Evolutionary conservation across 2,329 filamentous ascomycete species (phyloP), one percentile per base, ranked within the genome.

Genomic region (Clonostachys sp.): DNA sequence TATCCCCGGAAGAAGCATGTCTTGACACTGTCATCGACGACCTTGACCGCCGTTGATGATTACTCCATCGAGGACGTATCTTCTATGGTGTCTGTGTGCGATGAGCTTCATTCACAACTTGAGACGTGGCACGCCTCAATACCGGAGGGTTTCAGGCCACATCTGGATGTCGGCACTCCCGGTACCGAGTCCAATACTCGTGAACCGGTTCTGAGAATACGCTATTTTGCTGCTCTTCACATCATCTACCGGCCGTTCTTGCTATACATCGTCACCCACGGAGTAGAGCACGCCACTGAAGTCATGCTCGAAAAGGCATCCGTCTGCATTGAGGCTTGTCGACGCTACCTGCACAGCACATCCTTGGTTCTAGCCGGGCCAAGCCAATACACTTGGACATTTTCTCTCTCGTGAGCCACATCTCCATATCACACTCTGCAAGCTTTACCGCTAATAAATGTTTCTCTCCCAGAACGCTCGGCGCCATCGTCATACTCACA

Each of bases 351-450:
- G 12, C 53, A 59, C 38, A 58, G 57, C 44, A 56, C 58, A 5
- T 57, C 56, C 4, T 39, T 55, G 20, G 56, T 64, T 3, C 44
- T 65, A 38, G 48, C 51, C 34, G 51, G 56, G 46, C 62, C 60
- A 7, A 62, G 59, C 36, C 59, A 57, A 24, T 64, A 65, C 39
- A 64, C 62, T 1, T 65, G 62, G 62, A 65, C 62, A 5, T 62
- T 64, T 43, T 57, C 61, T 1, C 46, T 63, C 18, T 63, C 61
- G 61, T 64, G 55, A 43, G 57, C 48, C 17, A 39, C 5, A n/a
- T 5, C 42, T 42, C 18, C 12, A 18, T 14, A 34, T 30, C 24
- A 6, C 9, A 34, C 18, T 40, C 9, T 24, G 12, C 16, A 30
- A 8, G 13, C 2, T 33, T 14, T 17, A 14, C 30, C 10, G 14